Evolutionary conservation across 2,329 filamentous ascomycete genomes (phyloP), one percentile per base, ranked within the genome.

Genomic region (Neofusicoccum ribis): DNA sequence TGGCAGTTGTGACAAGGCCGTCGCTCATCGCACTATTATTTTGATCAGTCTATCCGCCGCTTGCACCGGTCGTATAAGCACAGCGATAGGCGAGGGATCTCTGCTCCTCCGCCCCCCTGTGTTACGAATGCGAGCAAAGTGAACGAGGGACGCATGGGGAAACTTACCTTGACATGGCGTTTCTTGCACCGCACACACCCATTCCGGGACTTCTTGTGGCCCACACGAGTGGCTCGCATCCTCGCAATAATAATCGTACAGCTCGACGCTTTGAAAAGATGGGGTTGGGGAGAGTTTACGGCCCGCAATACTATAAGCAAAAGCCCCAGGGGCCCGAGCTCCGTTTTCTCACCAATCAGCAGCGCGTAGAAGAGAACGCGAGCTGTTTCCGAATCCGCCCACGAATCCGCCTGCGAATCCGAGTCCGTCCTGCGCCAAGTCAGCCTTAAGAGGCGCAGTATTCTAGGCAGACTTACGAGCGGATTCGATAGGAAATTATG

Each of bases 121-220:
- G 27, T 31, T 31, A 31, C 27, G 27, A 31, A 31, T 31, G 27
- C 27, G 27, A 31, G 27, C 27, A 7, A 31, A 7, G 27, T 31
- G 27, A 31, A 31, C 27, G 27, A 31, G 27, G 27, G 27, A 31
- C 27, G 27, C 27, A 31, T 31, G 27, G 27, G 27, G 27, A 31
- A 31, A 5, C 27, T 31, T 68, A 77, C 76, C 70, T 78, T 78
- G 12, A 78, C 76, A 67, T 77, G 76, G 58, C 76, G 72, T 58
- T 71, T 70, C 68, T 78, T 78, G 67, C 75, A 78, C 66, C 76
- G 74, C 52, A 71, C 67, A 65, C 76, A 78, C 49, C 75, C 76
- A 59, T 69, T 70, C 20, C 71, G 68, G 44, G 71, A 75, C 71
- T 77, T 78, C 63, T 77, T 78, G 65, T 78, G 76, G 36, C 51